Conservation (phyloP, 2,329 filamentous ascomycete species). For the Alternaria sp. region DNA sequence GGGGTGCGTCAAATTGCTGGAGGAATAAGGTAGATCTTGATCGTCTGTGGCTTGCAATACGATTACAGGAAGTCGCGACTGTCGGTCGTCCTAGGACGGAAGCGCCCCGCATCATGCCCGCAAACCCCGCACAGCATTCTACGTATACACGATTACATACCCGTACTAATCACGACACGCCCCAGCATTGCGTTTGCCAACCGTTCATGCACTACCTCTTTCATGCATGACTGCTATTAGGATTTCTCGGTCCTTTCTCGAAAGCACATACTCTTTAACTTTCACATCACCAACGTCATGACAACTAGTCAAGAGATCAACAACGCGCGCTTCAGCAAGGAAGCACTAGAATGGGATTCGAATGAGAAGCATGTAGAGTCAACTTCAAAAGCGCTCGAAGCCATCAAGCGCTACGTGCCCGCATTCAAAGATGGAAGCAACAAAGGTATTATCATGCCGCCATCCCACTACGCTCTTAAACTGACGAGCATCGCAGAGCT, state of each 20-base stretch:
- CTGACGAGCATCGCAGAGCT: slow-evolving; percentile 28
- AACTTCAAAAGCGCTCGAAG: slow-evolving; percentile 53
- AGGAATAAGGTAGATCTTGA: neutral
- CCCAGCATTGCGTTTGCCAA: neutral
- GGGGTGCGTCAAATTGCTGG: neutral
- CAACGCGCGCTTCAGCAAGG: slow-evolving; percentile 61
- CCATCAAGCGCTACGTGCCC: slow-evolving; percentile 53
- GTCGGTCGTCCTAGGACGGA: neutral
- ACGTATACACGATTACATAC: neutral
- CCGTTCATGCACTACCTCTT: neutral
- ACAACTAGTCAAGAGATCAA: slow-evolving; percentile 30
- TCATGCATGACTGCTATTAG: neutral
- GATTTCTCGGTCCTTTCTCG: neutral
- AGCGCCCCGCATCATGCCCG: neutral
- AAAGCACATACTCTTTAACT: neutral
- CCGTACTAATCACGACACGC: neutral
- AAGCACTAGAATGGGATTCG: slow-evolving; percentile 62
- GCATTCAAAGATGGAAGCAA: slow-evolving; percentile 36
- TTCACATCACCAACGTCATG: neutral
- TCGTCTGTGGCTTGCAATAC: neutral
- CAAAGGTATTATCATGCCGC: slow-evolving; percentile 24
- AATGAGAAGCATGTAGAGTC: slow-evolving; percentile 59
- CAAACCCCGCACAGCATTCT: neutral
- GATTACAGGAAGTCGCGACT: neutral
- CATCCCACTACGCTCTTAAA: neutral